Conservation (phyloP, 2,329 filamentous ascomycete species). For the Cordyceps farinosa region DNA sequence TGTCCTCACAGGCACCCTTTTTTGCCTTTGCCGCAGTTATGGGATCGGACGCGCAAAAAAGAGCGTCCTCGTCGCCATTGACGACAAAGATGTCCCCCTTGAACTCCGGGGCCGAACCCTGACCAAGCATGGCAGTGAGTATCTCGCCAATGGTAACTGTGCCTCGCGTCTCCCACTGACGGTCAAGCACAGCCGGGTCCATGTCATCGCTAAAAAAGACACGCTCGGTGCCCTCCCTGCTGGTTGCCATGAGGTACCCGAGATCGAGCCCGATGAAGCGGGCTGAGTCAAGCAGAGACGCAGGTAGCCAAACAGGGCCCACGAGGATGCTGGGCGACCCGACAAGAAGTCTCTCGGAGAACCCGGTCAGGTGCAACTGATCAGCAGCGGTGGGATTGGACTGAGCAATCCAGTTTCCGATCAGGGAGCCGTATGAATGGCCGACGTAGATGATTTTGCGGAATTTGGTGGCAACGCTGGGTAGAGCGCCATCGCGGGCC, state of each 20-base stretch:
- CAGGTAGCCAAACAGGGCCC: not conserved
- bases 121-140: not conserved
- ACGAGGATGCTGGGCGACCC: not conserved
- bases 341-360: not conserved
- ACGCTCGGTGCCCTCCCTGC: not conserved
- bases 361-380: conserved; percentile 5
- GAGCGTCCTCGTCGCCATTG: conserved; percentile 3
- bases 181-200: not conserved
- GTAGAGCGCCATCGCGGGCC: not conserved
- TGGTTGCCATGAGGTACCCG: not conserved
- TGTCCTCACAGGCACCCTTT: not conserved
- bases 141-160: not conserved
- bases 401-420: not conserved
- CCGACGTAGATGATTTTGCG: conserved; percentile 14
- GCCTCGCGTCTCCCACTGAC: conserved; percentile 4
- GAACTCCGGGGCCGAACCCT: not conserved
- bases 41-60: conserved; percentile 4
- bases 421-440: conserved; percentile 13
- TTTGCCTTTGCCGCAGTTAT: not conserved
- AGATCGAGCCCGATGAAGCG: not conserved
- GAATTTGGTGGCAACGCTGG: not conserved
- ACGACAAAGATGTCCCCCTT: conserved; percentile 12
- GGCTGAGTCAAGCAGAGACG: not conserved
- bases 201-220: not conserved
- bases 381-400: not conserved